Evolutionary conservation across 2,329 filamentous ascomycete species (phyloP), one percentile per base, ranked within the genome.

Genomic region (Aspergillus aculeatus): DNA sequence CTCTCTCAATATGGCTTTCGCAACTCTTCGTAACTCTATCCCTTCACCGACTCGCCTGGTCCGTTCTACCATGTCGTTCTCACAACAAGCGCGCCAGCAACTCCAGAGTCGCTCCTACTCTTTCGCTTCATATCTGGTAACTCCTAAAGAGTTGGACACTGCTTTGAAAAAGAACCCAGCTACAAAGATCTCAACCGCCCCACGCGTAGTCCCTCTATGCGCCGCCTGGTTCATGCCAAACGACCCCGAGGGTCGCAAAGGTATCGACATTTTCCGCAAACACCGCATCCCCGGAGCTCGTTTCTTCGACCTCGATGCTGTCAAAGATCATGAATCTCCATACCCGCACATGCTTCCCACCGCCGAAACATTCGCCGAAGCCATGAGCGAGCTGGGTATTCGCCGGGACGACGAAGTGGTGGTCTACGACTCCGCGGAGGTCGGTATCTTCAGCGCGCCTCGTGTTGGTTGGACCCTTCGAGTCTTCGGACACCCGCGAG

Each of bases 171-270:
- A 89, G 78, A 96, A 94, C 75, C 85, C 92, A 3, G 85, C 89
- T 12, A 90, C 89, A 56, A 86, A 89, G 63, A 90, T 94, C 69
- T 92, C 90, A 61, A 89, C 91, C 48, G 87, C 91, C 12, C 90
- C 94, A 1, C 88, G 90, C 66, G 89, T 96, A 48, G 87, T 99
- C 56, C 91, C 95, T 2, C 83, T 99, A 47, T 97, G 93, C 77
- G 95, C 93, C 50, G 85, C 92, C 24, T 99, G 95, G 95, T 99
- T 97, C 73, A 85, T 99, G 64, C 95, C 95, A 64, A 98, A 96
- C 75, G 94, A 96, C 65, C 81, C 83, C 2, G 72, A 83, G 67
- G 86, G 86, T 56, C 88, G 92, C 62, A 90, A 86, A 53, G 95
- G 95, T 56, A 86, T 90, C 67, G 83, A 95, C 64, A 86, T 89